phyloP scores from a whole-genome alignment of 2,329 filamentous ascomycete species.

The Akanthomyces dipterigenus region DNA sequence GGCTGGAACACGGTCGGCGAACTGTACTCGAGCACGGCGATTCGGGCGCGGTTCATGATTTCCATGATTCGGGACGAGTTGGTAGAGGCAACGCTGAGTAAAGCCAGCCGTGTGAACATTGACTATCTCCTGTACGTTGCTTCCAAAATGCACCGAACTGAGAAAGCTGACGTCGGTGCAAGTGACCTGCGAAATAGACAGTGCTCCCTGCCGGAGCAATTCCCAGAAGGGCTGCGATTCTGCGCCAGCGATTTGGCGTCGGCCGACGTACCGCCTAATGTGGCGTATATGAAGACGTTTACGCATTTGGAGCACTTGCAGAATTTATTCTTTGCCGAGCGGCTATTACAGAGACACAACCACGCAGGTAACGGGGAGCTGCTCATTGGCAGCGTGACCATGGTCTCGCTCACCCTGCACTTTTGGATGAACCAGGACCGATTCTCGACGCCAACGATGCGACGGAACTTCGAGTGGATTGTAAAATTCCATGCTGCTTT shows the following conservation, averaged over 20 bases:
- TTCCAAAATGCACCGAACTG: not conserved
- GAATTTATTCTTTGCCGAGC: constrained; percentile 52
- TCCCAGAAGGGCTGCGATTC: constrained; percentile 33
- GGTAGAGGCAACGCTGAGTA: constrained; percentile 47
- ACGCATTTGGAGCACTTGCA: constrained; percentile 44
- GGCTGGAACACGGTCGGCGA: constrained; percentile 45
- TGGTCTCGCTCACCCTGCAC: constrained; percentile 38
- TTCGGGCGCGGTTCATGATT: constrained; percentile 41
- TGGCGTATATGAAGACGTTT: constrained; percentile 36
- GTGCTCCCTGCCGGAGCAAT: constrained; percentile 2
- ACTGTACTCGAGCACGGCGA: constrained; percentile 37
- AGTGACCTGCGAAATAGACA: not conserved
- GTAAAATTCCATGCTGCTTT: constrained; percentile 21
- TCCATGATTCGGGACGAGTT: constrained; percentile 50
- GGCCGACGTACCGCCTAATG: constrained; percentile 24
- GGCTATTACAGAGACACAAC: constrained; percentile 42
- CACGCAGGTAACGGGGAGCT: constrained; percentile 32
- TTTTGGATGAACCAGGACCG: constrained; percentile 45
- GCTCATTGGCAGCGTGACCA: constrained; percentile 38
- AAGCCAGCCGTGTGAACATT: constrained; percentile 8
- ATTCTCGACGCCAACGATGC: constrained; percentile 26
- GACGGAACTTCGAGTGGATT: constrained; percentile 43
- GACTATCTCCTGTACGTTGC: constrained; percentile 19
- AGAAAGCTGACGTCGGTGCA: not conserved
- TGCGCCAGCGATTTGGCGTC: constrained; percentile 31